Evolutionary conservation across 1,284 basidiomycete genomes (phyloP).

Genomic region (Tranzscheliella williamsii): DNA sequence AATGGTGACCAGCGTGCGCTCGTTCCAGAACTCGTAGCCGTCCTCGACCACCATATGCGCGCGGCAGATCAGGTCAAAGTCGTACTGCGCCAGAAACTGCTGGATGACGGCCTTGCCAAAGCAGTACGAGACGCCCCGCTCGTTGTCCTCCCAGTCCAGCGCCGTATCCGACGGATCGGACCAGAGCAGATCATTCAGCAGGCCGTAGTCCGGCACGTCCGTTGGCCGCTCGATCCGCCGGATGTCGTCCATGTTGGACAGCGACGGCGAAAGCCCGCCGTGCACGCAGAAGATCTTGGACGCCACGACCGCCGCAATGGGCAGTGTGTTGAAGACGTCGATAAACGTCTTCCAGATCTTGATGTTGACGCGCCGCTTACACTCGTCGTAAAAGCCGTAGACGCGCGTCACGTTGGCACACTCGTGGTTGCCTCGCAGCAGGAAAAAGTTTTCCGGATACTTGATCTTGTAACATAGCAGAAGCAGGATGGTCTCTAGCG

Average conservation of each 20-base stretch:
- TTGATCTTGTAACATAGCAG: conserved; percentile 95
- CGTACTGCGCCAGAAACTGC: conserved; percentile 79
- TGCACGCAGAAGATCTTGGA: conserved; percentile 99
- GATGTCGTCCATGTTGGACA: conserved; percentile 98
- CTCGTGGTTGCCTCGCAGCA: conserved; percentile 97
- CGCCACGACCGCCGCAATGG: conserved; percentile 96
- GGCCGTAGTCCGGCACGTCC: conserved; percentile 98
- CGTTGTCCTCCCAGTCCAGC: conserved; percentile 99
- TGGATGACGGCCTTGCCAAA: conserved; percentile 98
- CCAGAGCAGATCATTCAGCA: conserved; percentile 97
- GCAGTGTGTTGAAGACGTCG: conserved; percentile 98
- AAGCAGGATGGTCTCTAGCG: conserved; percentile 93
- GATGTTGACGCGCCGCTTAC: conserved; percentile 98
- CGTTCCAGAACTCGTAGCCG: conserved; percentile 99
- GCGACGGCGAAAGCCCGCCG: conserved; percentile 94
- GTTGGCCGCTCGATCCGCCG: conserved; percentile 96
- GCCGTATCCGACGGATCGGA: conserved; percentile 98
- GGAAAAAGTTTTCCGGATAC: conserved; percentile 99
- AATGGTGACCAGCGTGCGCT: conserved; percentile 94
- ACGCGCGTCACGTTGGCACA: conserved; percentile 99
- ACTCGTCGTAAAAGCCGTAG: conserved; percentile 99
- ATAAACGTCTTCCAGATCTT: conserved; percentile 99
- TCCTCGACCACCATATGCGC: conserved; percentile 99
- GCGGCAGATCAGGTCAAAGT: conserved; percentile 99
- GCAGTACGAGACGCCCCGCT: conserved; percentile 98